These are phyloP conservation scores for Entomortierella beljakovae DNA, from an alignment of 192 early-diverging fungal genomes.

Conservation along the genomic window DNA sequence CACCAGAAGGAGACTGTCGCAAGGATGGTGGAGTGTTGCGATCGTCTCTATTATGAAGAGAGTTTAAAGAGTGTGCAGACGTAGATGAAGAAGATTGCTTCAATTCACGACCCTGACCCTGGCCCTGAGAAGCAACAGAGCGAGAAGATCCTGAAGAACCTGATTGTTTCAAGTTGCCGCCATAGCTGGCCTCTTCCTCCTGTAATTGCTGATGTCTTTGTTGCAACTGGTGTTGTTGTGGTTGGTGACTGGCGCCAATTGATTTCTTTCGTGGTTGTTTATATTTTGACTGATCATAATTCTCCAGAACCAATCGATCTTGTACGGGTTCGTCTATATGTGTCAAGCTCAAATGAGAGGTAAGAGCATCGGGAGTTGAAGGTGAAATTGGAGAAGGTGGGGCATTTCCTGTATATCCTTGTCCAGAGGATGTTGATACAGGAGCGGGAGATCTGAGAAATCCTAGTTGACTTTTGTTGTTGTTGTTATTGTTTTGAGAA, in stretches of 20 bases:
- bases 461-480: slow-evolving; percentile 32
- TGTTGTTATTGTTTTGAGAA: slow-evolving; percentile 14
- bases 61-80: slow-evolving; percentile 21
- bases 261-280: slow-evolving; percentile 40
- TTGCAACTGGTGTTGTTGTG: slow-evolving; percentile 11
- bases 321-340: slow-evolving; percentile 29
- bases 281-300: slow-evolving; percentile 34
- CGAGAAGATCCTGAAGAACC: slow-evolving; percentile 27
- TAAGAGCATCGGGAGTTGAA: slow-evolving; percentile 28
- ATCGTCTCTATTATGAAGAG: not conserved
- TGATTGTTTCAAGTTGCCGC: slow-evolving; percentile 26
- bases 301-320: slow-evolving; percentile 22
- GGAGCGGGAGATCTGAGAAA: slow-evolving; percentile 23
- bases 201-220: slow-evolving; percentile 24
- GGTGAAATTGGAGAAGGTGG: slow-evolving; percentile 48
- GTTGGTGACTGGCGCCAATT: slow-evolving; percentile 13
- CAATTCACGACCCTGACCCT: slow-evolving; percentile 2
- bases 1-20: slow-evolving; percentile 34
- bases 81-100: slow-evolving; percentile 43
- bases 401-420: not conserved
- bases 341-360: slow-evolving; percentile 22
- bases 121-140: slow-evolving; percentile 7
- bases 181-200: not conserved
- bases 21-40: slow-evolving; percentile 6
- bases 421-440: not conserved